Base-by-base conservation (phyloP, 441 rosid species). In the Pelargonium citronellum region DNA sequence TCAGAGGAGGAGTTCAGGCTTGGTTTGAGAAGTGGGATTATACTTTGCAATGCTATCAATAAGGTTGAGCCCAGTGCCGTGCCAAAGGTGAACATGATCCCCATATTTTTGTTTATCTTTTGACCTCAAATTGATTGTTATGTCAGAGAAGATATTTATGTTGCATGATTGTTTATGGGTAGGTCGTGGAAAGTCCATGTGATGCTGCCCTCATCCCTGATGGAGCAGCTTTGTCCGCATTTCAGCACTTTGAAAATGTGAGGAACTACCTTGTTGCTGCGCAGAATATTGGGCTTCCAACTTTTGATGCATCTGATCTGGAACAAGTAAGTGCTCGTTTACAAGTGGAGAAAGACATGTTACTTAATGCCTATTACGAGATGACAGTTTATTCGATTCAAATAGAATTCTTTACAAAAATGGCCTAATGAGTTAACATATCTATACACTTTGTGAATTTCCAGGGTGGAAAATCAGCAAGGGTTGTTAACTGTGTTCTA, bases 281-380 rank as follows among this genome's bases (percentile, higher is more conserved):
- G 39, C 90, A 91, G 57, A 89, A 87, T 62, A 76, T 90, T 80
- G 96, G 97, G 4, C 65, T 91, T 77, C 97, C 99, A 13, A 87
- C 90, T 24, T 94, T 94, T 76, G 99, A 94, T 74, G 99, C 99
- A 43, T 94, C 99, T 71, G 99, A 94, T 86, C 90, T 94, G 39
- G 97, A 94, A 80, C 99, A 94, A 72, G 99, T 90, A 77, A 51
- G 86, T 63, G 10, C 47, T 69, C 34, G 19, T 2, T 66, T 66
- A 66, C n/a, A 41, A 0, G 17, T 17, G 63, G 19, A 43, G 64
- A 34, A 55, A 47, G 24, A 51, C n/a, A 3, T 7, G 22, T 17
- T 51, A 30, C 53, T 17, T 30, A 19, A 16, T 37, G 22, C 34
- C 12, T 13, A 4, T 7, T 68, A 6, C 6, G 24, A 44, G 24